phyloP scores from a whole-genome alignment of 108 stramenopile genomes.

The Fragilaria radians region DNA sequence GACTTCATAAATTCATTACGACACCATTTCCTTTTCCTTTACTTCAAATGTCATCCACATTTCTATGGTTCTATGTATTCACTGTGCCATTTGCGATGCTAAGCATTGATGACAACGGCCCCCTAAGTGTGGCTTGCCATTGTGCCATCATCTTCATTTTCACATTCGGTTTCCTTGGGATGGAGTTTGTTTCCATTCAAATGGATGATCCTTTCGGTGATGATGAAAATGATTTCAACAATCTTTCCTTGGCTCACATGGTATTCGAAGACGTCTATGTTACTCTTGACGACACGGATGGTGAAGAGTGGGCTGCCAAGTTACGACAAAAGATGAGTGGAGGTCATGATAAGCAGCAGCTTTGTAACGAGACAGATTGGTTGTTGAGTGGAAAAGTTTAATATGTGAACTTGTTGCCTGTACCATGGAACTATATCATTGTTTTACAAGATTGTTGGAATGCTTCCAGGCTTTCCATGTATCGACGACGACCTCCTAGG shows the following conservation, averaged over 20 bases:
- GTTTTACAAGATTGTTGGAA: too few relatives aligned
- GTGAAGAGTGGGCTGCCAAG: conserved; percentile 4
- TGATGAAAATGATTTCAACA: conserved; percentile 26
- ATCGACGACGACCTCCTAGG: too few relatives aligned
- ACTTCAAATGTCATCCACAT: conserved; percentile 19
- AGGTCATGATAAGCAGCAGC: too few relatives aligned
- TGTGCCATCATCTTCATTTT: conserved; percentile 22
- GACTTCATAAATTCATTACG: conserved; percentile 12
- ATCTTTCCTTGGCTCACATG: conserved; percentile 13
- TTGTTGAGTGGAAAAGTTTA: too few relatives aligned
- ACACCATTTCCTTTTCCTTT: conserved; percentile 29
- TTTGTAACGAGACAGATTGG: too few relatives aligned
- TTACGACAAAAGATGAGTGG: conserved; percentile 4
- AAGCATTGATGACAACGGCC: not conserved
- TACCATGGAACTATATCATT: too few relatives aligned
- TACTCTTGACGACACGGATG: conserved; percentile 7
- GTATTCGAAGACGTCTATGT: conserved; percentile 13
- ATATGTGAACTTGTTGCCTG: too few relatives aligned
- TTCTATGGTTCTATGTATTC: conserved; percentile 22
- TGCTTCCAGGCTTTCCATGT: too few relatives aligned
- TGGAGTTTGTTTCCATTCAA: conserved; percentile 29
- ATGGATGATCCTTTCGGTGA: conserved; percentile 41
- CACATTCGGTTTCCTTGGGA: conserved; percentile 30
- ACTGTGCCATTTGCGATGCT: conserved; percentile 21
- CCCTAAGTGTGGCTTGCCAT: not conserved